These are phyloP conservation scores for Trichoderma gamsii DNA, from an alignment of 495 filamentous ascomycete species.

Conservation along the genomic window DNA sequence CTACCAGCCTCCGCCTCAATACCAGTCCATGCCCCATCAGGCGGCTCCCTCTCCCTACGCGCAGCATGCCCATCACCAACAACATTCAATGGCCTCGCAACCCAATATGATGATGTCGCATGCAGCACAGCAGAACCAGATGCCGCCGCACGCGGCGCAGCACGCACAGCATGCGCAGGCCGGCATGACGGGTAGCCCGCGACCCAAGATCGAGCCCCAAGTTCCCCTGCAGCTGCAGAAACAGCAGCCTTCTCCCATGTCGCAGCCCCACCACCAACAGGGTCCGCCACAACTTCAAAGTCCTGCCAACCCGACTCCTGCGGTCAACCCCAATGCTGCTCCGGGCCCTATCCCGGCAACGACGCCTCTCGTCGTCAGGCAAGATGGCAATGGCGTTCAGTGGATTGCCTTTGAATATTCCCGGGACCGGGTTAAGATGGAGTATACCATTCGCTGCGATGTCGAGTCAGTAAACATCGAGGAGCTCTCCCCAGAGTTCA, in stretches of 20 bases:
- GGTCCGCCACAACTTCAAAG: slow-evolving; percentile 44
- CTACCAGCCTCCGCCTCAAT: slow-evolving; percentile 61
- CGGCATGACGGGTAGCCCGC: slow-evolving; percentile 56
- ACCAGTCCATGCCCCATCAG: slow-evolving; percentile 61
- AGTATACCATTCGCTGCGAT: slow-evolving; percentile 97
- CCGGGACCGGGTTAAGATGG: slow-evolving; percentile 96
- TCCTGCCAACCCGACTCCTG: slow-evolving; percentile 36
- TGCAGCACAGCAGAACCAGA: slow-evolving; percentile 44
- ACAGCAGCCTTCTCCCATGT: slow-evolving; percentile 32
- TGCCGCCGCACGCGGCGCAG: slow-evolving; percentile 37
- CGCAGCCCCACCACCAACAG: slow-evolving; percentile 19
- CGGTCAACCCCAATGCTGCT: slow-evolving; percentile 81
- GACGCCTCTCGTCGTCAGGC: slow-evolving; percentile 86
- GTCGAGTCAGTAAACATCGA: slow-evolving; percentile 95
- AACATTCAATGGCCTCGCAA: slow-evolving; percentile 50
- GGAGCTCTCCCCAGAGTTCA: slow-evolving; percentile 77
- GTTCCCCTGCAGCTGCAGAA: slow-evolving; percentile 46
- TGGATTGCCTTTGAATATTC: slow-evolving; percentile 99
- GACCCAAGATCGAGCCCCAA: slow-evolving; percentile 57
- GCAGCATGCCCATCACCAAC: slow-evolving; percentile 63
- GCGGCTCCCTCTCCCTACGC: slow-evolving; percentile 68
- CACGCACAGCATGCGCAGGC: slow-evolving; percentile 41
- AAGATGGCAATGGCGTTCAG: slow-evolving; percentile 94
- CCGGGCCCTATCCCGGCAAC: slow-evolving; percentile 99
- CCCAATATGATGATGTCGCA: slow-evolving; percentile 55